Conservation (phyloP, 2,329 filamentous ascomycete genomes). For the Cladophialophora psammophila region DNA sequence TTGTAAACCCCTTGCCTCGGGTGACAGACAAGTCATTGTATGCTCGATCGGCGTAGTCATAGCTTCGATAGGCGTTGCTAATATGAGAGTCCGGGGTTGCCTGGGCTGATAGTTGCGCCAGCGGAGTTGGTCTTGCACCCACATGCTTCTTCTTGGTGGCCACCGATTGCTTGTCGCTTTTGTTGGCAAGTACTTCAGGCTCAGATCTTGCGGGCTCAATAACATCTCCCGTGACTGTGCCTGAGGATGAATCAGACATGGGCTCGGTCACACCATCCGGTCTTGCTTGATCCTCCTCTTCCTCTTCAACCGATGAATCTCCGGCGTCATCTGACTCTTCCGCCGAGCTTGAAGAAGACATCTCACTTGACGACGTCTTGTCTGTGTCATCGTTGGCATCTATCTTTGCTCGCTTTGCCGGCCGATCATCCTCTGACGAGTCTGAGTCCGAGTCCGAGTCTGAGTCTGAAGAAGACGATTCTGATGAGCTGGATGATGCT, state of each 20-base stretch:
- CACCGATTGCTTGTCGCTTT: slow-evolving; percentile 8
- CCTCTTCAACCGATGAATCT: slow-evolving; percentile 25
- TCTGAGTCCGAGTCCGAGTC: slow-evolving; percentile 51
- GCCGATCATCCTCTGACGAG: slow-evolving; percentile 38
- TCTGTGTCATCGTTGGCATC: slow-evolving; percentile 15
- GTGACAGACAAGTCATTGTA: slow-evolving; percentile 89
- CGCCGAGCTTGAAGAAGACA: slow-evolving; percentile 44
- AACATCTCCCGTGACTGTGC: slow-evolving; percentile 37
- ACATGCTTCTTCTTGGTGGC: slow-evolving; percentile 49
- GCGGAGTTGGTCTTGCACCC: slow-evolving; percentile 70
- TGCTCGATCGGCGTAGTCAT: slow-evolving; percentile 88
- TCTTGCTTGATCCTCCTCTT: slow-evolving; percentile 27
- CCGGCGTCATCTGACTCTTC: slow-evolving; percentile 36
- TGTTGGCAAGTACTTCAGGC: slow-evolving; percentile 41
- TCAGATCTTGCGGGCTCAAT: slow-evolving; percentile 39
- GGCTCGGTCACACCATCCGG: slow-evolving; percentile 14
- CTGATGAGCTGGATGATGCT: slow-evolving; percentile 55
- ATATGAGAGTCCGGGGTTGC: slow-evolving; percentile 72
- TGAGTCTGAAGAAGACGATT: slow-evolving; percentile 47
- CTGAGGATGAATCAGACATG: slow-evolving; percentile 36
- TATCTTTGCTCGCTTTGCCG: slow-evolving; percentile 33
- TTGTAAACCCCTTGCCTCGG: slow-evolving; percentile 95
- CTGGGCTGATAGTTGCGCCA: slow-evolving; percentile 76
- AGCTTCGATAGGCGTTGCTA: slow-evolving; percentile 81
- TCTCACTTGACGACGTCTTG: slow-evolving; percentile 40